These are phyloP conservation scores for Diutina pseudorugosa DNA, from an alignment of 1,139 yeast genomes.

Conservation along the genomic window DNA sequence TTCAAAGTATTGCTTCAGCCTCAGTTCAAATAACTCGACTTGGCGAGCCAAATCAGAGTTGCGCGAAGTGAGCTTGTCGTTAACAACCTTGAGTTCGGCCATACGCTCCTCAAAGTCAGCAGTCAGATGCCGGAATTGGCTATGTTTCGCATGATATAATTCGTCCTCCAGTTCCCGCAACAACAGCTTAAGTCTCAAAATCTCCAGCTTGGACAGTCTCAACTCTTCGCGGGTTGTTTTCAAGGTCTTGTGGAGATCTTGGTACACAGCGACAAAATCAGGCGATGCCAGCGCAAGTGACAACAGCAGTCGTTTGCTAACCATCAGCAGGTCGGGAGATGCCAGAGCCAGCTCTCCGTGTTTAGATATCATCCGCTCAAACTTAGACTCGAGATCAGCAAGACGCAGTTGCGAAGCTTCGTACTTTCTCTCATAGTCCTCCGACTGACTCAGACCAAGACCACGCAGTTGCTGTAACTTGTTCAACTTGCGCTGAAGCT, in stretches of 20 bases:
- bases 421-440: conserved; percentile 26
- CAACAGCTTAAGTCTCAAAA: conserved; percentile 38
- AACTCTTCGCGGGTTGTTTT: conserved; percentile 39
- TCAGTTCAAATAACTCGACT: conserved; percentile 39
- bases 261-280: conserved; percentile 41
- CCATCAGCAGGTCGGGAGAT: conserved; percentile 11
- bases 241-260: conserved; percentile 41
- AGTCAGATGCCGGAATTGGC: conserved; percentile 22
- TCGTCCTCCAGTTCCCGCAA: conserved; percentile 37
- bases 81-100: conserved; percentile 33
- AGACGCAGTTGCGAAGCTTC: conserved; percentile 6
- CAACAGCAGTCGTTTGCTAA: conserved; percentile 22
- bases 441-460: conserved; percentile 13
- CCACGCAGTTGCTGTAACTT: conserved; percentile 32
- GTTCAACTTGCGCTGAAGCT: conserved; percentile 33
- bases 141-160: conserved; percentile 26
- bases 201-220: conserved; percentile 37
- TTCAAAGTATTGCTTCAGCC: conserved; percentile 66
- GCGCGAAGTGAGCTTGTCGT: conserved; percentile 40
- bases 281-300: conserved; percentile 22
- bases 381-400: background rate
- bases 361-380: background rate
- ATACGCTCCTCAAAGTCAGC: conserved; percentile 30
- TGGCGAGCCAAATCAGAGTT: conserved; percentile 30
- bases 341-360: background rate